These are phyloP conservation scores for Artemisia tridentata DNA, from an alignment of 129 eudicot genomes.

Conservation along the genomic window DNA sequence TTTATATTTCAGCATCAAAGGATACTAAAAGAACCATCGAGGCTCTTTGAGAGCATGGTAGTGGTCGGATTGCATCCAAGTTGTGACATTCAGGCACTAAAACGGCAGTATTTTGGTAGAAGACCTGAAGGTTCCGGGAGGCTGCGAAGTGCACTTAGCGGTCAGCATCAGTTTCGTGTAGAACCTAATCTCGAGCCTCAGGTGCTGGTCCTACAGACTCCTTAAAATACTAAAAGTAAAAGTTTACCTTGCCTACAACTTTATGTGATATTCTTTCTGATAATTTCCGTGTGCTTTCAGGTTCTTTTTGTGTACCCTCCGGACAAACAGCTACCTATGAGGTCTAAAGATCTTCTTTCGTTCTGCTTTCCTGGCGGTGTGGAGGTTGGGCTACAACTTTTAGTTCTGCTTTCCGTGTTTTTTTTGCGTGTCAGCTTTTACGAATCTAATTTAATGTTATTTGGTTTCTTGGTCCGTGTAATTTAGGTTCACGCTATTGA, in stretches of 20 bases:
- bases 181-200: constrained; percentile 98
- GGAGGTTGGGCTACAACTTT: constrained; percentile 54
- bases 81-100: constrained; percentile 77
- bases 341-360: constrained; percentile 92
- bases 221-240: not conserved
- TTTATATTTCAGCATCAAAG: constrained; percentile 64
- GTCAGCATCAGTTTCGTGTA: constrained; percentile 74
- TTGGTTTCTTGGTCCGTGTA: constrained; percentile 28
- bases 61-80: constrained; percentile 94
- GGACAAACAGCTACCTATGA: constrained; percentile 80
- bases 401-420: not conserved
- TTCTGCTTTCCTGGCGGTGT: constrained; percentile 98
- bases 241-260: constrained; percentile 8
- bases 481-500: constrained; percentile 85
- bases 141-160: constrained; percentile 63
- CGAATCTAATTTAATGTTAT: constrained; percentile 12
- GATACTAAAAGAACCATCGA: constrained; percentile 82
- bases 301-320: constrained; percentile 97
- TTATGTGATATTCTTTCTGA: constrained; percentile 16
- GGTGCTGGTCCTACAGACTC: constrained; percentile 41
- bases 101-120: constrained; percentile 64
- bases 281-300: constrained; percentile 44
- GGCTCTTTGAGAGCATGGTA: constrained; percentile 94
- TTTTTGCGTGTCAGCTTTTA: constrained; percentile 12
- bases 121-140: constrained; percentile 84